These are phyloP conservation scores for Coriaria nepalensis DNA, from an alignment of 306 rosid genomes.

Conservation along the genomic window DNA sequence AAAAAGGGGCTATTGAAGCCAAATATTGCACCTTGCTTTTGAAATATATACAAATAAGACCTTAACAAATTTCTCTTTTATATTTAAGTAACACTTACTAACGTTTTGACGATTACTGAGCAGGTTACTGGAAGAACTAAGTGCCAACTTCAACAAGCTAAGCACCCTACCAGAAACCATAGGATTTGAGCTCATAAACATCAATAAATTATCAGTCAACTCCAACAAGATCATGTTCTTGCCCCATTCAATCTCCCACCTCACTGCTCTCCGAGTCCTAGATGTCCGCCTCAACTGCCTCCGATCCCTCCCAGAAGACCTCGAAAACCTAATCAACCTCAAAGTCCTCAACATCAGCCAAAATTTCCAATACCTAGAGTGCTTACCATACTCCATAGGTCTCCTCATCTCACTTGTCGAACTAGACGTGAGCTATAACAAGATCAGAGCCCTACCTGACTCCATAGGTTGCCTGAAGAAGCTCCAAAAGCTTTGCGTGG, in stretches of 20 bases:
- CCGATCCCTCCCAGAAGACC: conserved; percentile 47
- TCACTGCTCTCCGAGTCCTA: conserved; percentile 36
- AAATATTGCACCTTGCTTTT: too few relatives aligned
- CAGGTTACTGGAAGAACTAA: conserved; percentile 68
- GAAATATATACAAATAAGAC: not conserved
- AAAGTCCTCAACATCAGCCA: conserved; percentile 72
- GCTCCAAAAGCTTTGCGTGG: conserved; percentile 47
- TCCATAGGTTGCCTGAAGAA: conserved; percentile 64
- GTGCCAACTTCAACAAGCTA: conserved; percentile 80
- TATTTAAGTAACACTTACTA: not conserved
- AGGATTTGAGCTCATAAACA: conserved; percentile 48
- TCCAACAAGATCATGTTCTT: conserved; percentile 59
- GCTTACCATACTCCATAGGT: conserved; percentile 67
- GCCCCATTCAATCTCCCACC: conserved; percentile 50
- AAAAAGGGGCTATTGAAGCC: too few relatives aligned
- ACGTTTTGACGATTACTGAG: not conserved
- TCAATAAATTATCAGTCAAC: conserved; percentile 61
- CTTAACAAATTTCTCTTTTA: not conserved
- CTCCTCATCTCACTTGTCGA: conserved; percentile 63
- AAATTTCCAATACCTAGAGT: conserved; percentile 64
- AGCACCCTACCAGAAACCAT: conserved; percentile 44
- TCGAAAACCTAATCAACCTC: conserved; percentile 75
- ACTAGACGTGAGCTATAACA: conserved; percentile 71
- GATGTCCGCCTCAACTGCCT: conserved; percentile 78
- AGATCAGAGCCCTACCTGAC: conserved; percentile 38